phyloP scores from a whole-genome alignment of 2,329 filamentous ascomycete genomes.

The Cytospora schulzeri region DNA sequence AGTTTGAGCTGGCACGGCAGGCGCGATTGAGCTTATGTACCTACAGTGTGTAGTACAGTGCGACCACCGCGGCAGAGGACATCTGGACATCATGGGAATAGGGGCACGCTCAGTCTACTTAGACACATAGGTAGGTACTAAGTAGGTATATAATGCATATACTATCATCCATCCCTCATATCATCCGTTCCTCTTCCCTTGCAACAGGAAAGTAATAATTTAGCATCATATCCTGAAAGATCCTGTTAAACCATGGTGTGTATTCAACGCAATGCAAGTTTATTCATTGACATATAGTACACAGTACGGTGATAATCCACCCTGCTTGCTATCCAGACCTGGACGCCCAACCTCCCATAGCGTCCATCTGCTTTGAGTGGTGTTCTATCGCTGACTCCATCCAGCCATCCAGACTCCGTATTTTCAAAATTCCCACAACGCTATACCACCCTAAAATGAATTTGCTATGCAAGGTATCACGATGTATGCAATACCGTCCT shows the following conservation, averaged over 20 bases:
- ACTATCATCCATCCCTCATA: too few species aligned
- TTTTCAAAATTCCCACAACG: constrained; percentile 10
- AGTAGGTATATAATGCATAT: too few species aligned
- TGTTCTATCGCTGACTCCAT: constrained; percentile 6
- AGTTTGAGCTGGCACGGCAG: not conserved
- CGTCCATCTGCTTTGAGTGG: constrained; percentile 2
- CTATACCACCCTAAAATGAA: constrained; percentile 7
- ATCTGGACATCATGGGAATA: not conserved
- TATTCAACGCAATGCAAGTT: not conserved
- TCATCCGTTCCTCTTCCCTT: not conserved
- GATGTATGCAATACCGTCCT: not conserved
- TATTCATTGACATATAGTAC: not conserved
- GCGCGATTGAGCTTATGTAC: not conserved
- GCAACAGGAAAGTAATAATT: not conserved
- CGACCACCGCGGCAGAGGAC: not conserved
- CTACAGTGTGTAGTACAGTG: not conserved
- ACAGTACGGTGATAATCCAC: not conserved
- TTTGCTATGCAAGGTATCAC: constrained; percentile 22
- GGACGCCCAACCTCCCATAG: not conserved
- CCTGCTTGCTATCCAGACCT: not conserved
- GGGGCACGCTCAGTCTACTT: not conserved
- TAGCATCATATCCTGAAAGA: not conserved
- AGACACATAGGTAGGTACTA: too few species aligned
- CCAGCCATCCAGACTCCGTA: constrained; percentile 7
- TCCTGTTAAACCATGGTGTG: not conserved